Evolutionary conservation across 1,139 yeast species (phyloP).

Genomic region (Geotrichum aggregatum): DNA sequence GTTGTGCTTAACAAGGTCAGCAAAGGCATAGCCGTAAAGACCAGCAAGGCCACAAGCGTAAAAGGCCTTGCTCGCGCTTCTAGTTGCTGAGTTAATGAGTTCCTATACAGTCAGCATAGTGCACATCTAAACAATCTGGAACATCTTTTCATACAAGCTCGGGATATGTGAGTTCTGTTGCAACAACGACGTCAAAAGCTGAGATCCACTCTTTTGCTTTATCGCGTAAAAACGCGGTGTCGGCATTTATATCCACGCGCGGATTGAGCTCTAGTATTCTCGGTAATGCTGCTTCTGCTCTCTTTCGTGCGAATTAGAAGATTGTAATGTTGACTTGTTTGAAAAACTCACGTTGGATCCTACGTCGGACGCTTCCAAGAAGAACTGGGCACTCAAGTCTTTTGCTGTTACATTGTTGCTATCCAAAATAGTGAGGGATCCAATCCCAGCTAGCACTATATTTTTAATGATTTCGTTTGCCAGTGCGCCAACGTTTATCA

Average conservation of each 20-base stretch:
- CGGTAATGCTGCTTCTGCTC: conserved; percentile 53
- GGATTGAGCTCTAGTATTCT: conserved; percentile 71
- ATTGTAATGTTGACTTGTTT: neutral
- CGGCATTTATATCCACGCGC: conserved; percentile 53
- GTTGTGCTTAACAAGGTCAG: conserved; percentile 65
- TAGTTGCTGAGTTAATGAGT: conserved; percentile 48
- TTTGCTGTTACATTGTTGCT: conserved; percentile 49
- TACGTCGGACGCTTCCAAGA: conserved; percentile 47
- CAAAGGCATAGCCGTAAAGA: conserved; percentile 73
- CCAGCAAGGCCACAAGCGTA: conserved; percentile 73
- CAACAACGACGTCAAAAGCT: conserved; percentile 69
- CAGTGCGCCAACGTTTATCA: conserved; percentile 65
- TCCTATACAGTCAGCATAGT: conserved; percentile 8
- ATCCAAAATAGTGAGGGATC: conserved; percentile 70
- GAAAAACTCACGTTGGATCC: conserved; percentile 32
- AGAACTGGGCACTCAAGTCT: conserved; percentile 77
- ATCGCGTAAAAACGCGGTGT: conserved; percentile 38
- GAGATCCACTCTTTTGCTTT: conserved; percentile 45
- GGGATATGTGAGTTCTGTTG: conserved; percentile 55
- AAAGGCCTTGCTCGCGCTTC: conserved; percentile 57
- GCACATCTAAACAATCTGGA: neutral
- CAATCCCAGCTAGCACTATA: conserved; percentile 83
- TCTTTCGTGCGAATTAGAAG: conserved; percentile 27
- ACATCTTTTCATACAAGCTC: conserved; percentile 33
- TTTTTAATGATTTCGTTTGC: conserved; percentile 82